Conservation (phyloP, 2,329 filamentous ascomycete species). For the Xylaria sp. region DNA sequence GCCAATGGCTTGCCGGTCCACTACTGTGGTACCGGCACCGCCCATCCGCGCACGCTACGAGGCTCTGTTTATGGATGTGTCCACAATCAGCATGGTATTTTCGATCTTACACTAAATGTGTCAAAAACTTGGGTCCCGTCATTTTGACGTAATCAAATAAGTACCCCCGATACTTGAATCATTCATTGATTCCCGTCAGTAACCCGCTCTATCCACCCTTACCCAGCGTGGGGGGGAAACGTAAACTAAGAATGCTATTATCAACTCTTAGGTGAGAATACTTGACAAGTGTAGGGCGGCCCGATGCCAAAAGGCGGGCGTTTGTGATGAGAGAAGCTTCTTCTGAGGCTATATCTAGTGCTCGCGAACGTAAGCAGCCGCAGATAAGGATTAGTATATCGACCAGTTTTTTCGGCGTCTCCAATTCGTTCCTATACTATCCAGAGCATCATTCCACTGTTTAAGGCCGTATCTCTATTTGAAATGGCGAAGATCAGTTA, state of each 20-base stretch:
- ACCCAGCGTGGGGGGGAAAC: slow-evolving; percentile 22
- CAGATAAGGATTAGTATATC: slow-evolving; percentile 33
- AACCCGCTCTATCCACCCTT: slow-evolving; percentile 14
- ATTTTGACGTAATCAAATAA: slow-evolving; percentile 20
- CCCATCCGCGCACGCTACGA: slow-evolving; percentile 29
- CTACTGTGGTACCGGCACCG: slow-evolving; percentile 38
- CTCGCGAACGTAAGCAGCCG: slow-evolving; percentile 34
- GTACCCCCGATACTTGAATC: not conserved
- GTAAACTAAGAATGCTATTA: slow-evolving; percentile 22
- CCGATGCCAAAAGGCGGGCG: slow-evolving; percentile 28
- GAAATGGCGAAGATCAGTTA: not conserved
- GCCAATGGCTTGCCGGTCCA: slow-evolving; percentile 35
- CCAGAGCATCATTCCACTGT: not conserved
- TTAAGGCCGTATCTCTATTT: slow-evolving; percentile 6
- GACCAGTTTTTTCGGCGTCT: slow-evolving; percentile 34
- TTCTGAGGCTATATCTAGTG: slow-evolving; percentile 21
- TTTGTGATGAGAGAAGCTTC: slow-evolving; percentile 14
- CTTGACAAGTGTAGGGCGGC: slow-evolving; percentile 13
- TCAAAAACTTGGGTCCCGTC: not conserved
- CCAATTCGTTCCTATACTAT: slow-evolving; percentile 36
- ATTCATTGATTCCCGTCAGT: slow-evolving; percentile 19
- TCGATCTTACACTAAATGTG: slow-evolving; percentile 4
- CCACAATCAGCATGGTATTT: slow-evolving; percentile 23
- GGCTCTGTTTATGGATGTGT: slow-evolving; percentile 12
- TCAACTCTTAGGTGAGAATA: slow-evolving; percentile 36